Evolutionary conservation across 75 land plant species (phyloP), one percentile per base, ranked within the genome.

Genomic region (Cunninghamia lanceolata): DNA sequence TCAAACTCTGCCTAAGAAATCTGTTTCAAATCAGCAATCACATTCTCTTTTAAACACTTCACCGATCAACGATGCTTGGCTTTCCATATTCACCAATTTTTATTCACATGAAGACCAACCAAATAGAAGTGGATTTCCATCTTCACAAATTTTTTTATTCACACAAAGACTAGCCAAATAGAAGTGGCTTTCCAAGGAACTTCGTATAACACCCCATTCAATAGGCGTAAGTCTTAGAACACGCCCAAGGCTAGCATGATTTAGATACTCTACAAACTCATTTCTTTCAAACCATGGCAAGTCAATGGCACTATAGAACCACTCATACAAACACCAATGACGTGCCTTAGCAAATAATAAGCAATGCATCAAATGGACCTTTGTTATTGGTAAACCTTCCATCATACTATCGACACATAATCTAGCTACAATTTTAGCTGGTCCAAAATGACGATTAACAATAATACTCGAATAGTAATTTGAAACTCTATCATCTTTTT

Each of bases 191-290:
- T 88, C 92, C 92, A 47, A 91, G 34, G 92, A 91, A 73, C 92
- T 45, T 45, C 52, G 89, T 90, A 97, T 97, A 53, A 97, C 97
- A 83, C 94, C 95, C 99, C 97, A 95, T 89, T 97, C 97, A 70
- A 89, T 91, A 86, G 94, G 96, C 43, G 97, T 95, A 73, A 97
- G 88, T 74, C 94, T 95, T 76, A 95, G 94, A 83, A 95, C 89
- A 86, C 92, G 92, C 4, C 99, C 94, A 73, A 95, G 85, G 39
- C 93, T 89, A 59, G 94, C 99, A 94, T 95, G 96, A 87, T 94
- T 90, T 89, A 95, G 42, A 85, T n/a, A n/a, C n/a, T n/a, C n/a
- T n/a, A n/a, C n/a, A n/a, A n/a, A n/a, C n/a, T n/a, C n/a, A n/a
- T n/a, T n/a, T n/a, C n/a, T n/a, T n/a, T n/a, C n/a, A n/a, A n/a